Conservation (phyloP, 257 asterid species). For the Primulina tabacum region DNA sequence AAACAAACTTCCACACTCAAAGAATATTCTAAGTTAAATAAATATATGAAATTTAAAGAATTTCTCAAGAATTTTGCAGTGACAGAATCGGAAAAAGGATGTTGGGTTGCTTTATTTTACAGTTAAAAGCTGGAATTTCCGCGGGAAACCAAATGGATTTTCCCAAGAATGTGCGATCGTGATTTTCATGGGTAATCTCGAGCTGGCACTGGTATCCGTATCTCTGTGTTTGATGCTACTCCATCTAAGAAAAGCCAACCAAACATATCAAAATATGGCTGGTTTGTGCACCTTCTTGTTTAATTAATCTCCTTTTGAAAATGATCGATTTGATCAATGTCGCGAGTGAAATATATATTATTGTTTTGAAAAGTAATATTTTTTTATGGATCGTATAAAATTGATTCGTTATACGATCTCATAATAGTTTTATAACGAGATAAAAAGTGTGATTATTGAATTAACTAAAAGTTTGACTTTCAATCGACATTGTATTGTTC, state of each 20-base stretch:
- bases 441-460: too few relatives aligned
- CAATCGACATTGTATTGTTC: too few relatives aligned
- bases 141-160: conserved; percentile 33
- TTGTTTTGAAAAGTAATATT: too few relatives aligned
- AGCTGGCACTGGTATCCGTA: neutral
- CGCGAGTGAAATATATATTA: too few relatives aligned
- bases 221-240: neutral
- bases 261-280: too few relatives aligned
- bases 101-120: conserved; percentile 24
- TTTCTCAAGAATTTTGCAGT: conserved; percentile 4
- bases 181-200: neutral
- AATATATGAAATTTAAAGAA: conserved; percentile 10
- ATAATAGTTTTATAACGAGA: too few relatives aligned
- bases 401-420: too few relatives aligned
- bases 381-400: too few relatives aligned
- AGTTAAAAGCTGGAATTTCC: conserved; percentile 21
- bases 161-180: conserved; percentile 10
- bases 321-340: too few relatives aligned
- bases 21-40: conserved; percentile 14
- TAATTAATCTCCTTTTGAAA: too few relatives aligned
- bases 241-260: neutral
- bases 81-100: neutral
- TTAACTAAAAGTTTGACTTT: too few relatives aligned
- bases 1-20: conserved; percentile 29
- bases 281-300: too few relatives aligned